Conservation (phyloP, 768 basidiomycete genomes). For the Russula brevipes region DNA sequence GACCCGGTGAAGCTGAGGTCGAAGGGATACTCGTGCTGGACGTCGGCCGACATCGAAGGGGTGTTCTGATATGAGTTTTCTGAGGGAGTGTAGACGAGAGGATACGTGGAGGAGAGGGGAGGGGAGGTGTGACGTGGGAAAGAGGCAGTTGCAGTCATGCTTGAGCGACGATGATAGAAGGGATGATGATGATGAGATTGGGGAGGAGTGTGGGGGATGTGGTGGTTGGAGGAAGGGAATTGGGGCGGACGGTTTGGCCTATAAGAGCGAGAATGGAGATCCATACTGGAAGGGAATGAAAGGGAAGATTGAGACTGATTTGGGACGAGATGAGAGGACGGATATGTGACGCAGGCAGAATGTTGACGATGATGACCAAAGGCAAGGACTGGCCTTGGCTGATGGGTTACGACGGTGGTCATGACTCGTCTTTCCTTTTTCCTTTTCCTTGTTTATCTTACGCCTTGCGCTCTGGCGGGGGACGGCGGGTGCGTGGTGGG, state of each 20-base stretch:
- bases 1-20: slow-evolving; percentile 9
- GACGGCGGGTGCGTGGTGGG: not conserved
- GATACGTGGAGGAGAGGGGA: slow-evolving; percentile 13
- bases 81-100: slow-evolving; percentile 13
- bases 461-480: not conserved
- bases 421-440: slow-evolving; percentile 6
- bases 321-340: slow-evolving; percentile 7
- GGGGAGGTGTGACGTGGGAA: slow-evolving; percentile 3
- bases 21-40: slow-evolving; percentile 20
- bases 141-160: slow-evolving; percentile 6
- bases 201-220: slow-evolving; percentile 13
- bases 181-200: slow-evolving; percentile 3
- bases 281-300: slow-evolving; percentile 20
- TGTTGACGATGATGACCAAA: slow-evolving; percentile 13
- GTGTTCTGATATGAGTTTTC: slow-evolving; percentile 14
- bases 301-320: slow-evolving; percentile 20
- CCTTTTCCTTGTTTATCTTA: not conserved
- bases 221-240: slow-evolving; percentile 5
- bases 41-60: slow-evolving; percentile 6
- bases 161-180: not conserved
- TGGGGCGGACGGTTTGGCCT: slow-evolving; percentile 20
- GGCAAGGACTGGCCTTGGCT: slow-evolving; percentile 20
- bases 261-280: slow-evolving; percentile 20
- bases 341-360: slow-evolving; percentile 16
- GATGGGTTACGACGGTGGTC: slow-evolving; percentile 18